Evolutionary conservation across 2,329 filamentous ascomycete genomes (phyloP), one percentile per base, ranked within the genome.

Genomic region (Trematosphaeria pertusa): DNA sequence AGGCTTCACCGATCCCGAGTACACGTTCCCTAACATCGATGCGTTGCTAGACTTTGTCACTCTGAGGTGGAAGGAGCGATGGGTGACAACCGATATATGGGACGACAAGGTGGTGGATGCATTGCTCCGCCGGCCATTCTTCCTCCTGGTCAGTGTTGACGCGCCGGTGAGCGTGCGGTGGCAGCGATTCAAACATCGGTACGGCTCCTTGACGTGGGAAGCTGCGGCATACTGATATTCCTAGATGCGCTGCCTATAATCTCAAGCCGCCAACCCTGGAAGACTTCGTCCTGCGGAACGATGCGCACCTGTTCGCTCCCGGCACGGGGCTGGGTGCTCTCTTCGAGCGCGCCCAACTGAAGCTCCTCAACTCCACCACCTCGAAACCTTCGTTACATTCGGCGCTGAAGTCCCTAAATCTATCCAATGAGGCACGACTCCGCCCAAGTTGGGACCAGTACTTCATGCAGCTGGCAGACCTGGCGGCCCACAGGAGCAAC

Each of bases 371-470:
- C 77, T 87, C 88, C 2, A 88, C 89, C 0, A 79, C 83, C 12
- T 87, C 87, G 19, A 74, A 96, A 1, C 76, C 84, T 8, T 82
- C 87, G 57, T 81, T 97, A 5, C 86, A 91, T 69, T 78, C 81
- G 3, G 87, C 88, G 7, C 82, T 99, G 1, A 80, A 82, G 37
- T 81, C 84, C 36, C 81, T 97, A 6, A 84, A 96, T 68, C 82
- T 99, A 19, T 81, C 87, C 1, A 86, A 94, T 64, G 82, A 87
- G 24, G 83, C 88, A 60, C 87, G 94, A 2, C 80, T 99, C 26
- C 85, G 94, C 1, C 94, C 94, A 1, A 87, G 84, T 37, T 99
- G 94, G 94, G 94, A 99, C 73, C 87, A 89, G 63, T 99, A 99
- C 76, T 99, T 99, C 69, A 99, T 99, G 94, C 85, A 89, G 31